phyloP scores from a whole-genome alignment of 148 eudicot species.

The Camellia granthamiana region DNA sequence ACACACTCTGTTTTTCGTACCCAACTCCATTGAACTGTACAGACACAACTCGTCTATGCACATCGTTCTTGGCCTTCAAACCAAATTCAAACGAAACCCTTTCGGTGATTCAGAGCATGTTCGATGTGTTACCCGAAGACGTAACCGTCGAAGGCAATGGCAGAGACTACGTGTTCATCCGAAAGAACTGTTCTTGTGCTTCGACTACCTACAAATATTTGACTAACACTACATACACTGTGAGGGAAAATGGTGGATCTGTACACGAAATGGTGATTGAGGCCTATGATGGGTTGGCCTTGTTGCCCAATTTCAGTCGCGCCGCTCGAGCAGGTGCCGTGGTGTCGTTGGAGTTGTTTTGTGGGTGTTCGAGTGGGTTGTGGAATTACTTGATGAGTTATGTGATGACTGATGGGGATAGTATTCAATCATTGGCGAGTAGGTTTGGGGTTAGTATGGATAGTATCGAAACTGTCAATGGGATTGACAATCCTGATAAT shows the following conservation, averaged over 20 bases:
- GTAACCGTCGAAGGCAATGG: slow-evolving; percentile 58
- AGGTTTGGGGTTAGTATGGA: slow-evolving; percentile 97
- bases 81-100: slow-evolving; percentile 53
- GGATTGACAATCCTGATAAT: slow-evolving; percentile 70
- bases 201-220: slow-evolving; percentile 40
- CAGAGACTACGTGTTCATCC: slow-evolving; percentile 51
- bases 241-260: slow-evolving; percentile 51
- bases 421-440: slow-evolving; percentile 69
- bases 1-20: slow-evolving; percentile 18
- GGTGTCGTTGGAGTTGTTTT: slow-evolving; percentile 55
- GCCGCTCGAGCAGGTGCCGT: slow-evolving; percentile 48
- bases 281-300: slow-evolving; percentile 69
- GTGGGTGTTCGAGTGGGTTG: slow-evolving; percentile 95
- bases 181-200: slow-evolving; percentile 84
- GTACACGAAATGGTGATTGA: slow-evolving; percentile 57
- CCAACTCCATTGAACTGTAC: slow-evolving; percentile 65
- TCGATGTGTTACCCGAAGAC: slow-evolving; percentile 64
- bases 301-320: slow-evolving; percentile 45
- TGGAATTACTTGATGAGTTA: slow-evolving; percentile 97
- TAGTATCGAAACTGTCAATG: slow-evolving; percentile 79
- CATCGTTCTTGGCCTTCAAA: slow-evolving; percentile 67
- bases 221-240: slow-evolving; percentile 67
- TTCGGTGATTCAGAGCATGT: slow-evolving; percentile 67
- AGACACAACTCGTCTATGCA: slow-evolving; percentile 62
- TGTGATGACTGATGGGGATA: slow-evolving; percentile 84